Base-by-base conservation (phyloP, 176 grass and related monocot genomes). In the Phoenix roebelenii region DNA sequence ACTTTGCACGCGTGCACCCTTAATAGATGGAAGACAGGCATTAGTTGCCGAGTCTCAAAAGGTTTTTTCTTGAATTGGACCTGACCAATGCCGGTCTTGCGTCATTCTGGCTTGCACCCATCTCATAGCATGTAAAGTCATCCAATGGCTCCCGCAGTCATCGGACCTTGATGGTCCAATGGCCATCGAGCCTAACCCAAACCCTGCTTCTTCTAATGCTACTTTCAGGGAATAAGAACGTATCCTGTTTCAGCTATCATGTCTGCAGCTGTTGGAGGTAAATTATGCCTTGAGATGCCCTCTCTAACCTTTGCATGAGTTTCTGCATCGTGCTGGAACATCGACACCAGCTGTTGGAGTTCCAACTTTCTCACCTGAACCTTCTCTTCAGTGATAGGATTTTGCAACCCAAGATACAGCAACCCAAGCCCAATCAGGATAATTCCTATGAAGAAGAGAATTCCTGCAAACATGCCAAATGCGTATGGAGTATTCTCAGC, bases 301-400 rank as follows among this genome's bases (percentile, higher is more conserved):
- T 85, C 81, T 64, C 78, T 71, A 44, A 82, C 86, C 72, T 76
- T 85, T n/a, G 61, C 66, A 20, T 85, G 86, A 48, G 74, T 79
- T 63, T 85, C 85, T 0, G 77, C 70, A n/a, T 85, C 74, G 16
- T 64, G 70, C 70, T 85, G 81, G 68, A 89, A 75, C 77, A 72
- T 72, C 9, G 67, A 75, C 18, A 85, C 86, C 57, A 89, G 23
- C 61, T 79, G 57, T 62, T 85, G 71, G 23, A 84, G 81, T 67
- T 89, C 76, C 17, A 83, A 28, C 74, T 82, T 90, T 28, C 82
- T 70, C 16, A 79, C 50, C 58, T 90, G 35, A 15, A 85, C 67
- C 62, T 79, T 67, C 50, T 85, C 50, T 26, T 82, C 78, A 2
- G 56, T 79, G 52, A 76, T 70, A 0, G 86, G 81, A 25, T 82